Conservation (phyloP, 768 basidiomycete species). For the Boletus edulis region DNA sequence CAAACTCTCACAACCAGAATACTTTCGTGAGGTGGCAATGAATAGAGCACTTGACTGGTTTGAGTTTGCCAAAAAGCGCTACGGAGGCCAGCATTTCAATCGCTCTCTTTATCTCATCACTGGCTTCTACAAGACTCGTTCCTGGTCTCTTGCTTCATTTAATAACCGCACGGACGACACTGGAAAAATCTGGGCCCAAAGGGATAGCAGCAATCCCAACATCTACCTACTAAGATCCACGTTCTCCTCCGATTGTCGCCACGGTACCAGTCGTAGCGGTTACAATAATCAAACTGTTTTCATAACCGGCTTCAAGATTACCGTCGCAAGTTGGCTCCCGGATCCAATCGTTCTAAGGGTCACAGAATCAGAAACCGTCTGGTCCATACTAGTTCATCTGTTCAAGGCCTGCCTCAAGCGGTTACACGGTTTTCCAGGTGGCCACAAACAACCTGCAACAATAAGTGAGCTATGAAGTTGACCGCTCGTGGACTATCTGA, state of each 20-base stretch:
- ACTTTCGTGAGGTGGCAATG: background rate
- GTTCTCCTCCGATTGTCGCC: background rate
- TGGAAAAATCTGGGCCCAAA: background rate
- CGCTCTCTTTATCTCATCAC: slow-evolving; percentile 4
- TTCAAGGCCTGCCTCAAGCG: background rate
- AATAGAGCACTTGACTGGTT: background rate
- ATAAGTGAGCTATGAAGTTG: background rate
- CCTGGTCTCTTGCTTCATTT: background rate
- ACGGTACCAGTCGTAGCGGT: background rate
- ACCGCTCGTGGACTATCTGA: background rate
- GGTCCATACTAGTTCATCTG: background rate
- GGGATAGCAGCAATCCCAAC: background rate
- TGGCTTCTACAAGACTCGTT: background rate
- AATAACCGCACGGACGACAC: background rate
- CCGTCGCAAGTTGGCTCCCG: background rate
- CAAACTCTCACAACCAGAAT: background rate
- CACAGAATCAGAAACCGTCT: background rate
- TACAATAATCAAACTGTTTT: background rate
- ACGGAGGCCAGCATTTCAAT: background rate
- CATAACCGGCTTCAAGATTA: background rate
- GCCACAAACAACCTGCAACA: background rate
- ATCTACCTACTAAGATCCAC: background rate
- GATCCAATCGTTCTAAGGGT: background rate
- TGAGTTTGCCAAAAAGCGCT: background rate
- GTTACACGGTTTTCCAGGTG: background rate